These are phyloP conservation scores for Mimosa pudica DNA, from an alignment of 306 rosid species.

Conservation along the genomic window DNA sequence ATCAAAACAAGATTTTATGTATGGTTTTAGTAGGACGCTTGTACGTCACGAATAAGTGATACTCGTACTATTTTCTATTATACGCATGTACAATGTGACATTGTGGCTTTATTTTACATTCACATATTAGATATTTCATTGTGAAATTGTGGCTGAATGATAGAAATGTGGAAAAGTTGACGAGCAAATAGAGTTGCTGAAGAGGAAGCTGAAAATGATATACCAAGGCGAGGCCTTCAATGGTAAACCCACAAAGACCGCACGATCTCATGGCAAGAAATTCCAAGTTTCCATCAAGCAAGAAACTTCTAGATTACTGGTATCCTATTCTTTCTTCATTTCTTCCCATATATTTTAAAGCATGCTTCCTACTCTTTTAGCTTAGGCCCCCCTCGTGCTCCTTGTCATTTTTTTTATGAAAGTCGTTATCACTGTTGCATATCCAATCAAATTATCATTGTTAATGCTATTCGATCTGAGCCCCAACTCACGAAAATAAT, in stretches of 20 bases:
- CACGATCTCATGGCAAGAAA: conserved; percentile 90
- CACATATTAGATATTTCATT: neutral
- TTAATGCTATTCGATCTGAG: neutral
- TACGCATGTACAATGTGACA: too few relatives aligned
- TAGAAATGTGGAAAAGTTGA: conserved; percentile 89
- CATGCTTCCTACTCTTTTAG: neutral
- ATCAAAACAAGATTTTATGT: too few relatives aligned
- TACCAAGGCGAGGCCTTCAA: conserved; percentile 89
- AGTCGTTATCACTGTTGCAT: neutral
- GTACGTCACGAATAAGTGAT: too few relatives aligned
- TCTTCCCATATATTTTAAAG: neutral
- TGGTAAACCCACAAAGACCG: conserved; percentile 90
- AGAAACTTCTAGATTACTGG: conserved; percentile 93
- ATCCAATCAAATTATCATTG: neutral
- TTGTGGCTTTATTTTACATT: too few relatives aligned
- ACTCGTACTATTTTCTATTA: too few relatives aligned
- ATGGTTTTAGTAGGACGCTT: too few relatives aligned
- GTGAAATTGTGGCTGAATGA: conserved; percentile 8
- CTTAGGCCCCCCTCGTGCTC: neutral
- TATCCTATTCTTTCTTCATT: conserved; percentile 47
- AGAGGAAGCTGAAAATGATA: conserved; percentile 76
- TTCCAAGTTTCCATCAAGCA: conserved; percentile 88
- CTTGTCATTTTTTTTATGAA: neutral
- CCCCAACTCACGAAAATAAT: neutral
- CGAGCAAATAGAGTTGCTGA: conserved; percentile 83